These are phyloP conservation scores for Neocatenulostroma microsporum DNA, from an alignment of 2,329 filamentous ascomycete species.

Conservation along the genomic window DNA sequence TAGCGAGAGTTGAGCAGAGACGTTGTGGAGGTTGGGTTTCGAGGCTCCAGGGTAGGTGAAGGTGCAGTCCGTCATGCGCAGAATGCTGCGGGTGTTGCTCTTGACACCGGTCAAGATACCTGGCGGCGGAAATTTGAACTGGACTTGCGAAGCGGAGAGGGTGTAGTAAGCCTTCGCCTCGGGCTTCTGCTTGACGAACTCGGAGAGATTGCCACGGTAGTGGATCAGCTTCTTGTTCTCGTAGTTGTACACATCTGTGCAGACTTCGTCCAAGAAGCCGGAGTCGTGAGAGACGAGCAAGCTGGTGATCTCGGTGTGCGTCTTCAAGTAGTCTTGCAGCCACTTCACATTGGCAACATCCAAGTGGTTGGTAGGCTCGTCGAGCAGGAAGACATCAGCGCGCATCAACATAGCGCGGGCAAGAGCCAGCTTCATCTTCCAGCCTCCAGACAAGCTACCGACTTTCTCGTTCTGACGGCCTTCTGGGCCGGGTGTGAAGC, in stretches of 20 bases:
- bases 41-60: conserved; percentile 87
- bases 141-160: conserved; percentile 73
- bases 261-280: conserved; percentile 91
- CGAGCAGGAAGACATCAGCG: conserved; percentile 90
- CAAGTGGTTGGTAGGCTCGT: conserved; percentile 98
- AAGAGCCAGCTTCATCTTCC: conserved; percentile 99
- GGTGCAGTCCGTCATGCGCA: conserved; percentile 85
- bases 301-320: conserved; percentile 92
- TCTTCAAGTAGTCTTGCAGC: conserved; percentile 90
- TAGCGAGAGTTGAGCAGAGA: conserved; percentile 77
- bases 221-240: conserved; percentile 91
- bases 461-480: conserved; percentile 85
- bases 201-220: conserved; percentile 74
- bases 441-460: conserved; percentile 90
- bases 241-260: conserved; percentile 98
- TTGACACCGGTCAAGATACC: conserved; percentile 94
- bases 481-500: conserved; percentile 83
- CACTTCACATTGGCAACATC: conserved; percentile 95
- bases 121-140: conserved; percentile 97
- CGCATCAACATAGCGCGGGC: conserved; percentile 94
- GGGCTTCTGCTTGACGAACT: conserved; percentile 80
- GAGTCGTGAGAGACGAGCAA: conserved; percentile 99
- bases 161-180: conserved; percentile 99
- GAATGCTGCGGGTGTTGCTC: conserved; percentile 85
- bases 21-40: conserved; percentile 81